Base-by-base conservation (phyloP, 2,329 filamentous ascomycete genomes). In the Rachicladosporium sp. region DNA sequence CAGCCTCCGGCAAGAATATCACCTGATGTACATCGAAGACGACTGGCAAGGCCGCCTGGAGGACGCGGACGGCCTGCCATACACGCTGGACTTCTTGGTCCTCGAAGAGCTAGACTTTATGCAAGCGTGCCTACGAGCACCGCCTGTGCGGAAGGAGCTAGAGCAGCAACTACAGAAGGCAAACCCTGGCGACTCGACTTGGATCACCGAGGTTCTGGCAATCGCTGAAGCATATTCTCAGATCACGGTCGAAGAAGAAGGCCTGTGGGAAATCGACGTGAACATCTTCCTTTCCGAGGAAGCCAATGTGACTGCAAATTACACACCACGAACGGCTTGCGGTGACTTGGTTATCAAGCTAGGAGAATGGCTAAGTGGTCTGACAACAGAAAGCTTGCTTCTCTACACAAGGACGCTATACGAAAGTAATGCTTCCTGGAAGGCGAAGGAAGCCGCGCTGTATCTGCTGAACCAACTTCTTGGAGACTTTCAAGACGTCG, bases 261-360 rank as follows among this genome's bases (percentile, higher is more conserved):
- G 84, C 6, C 65, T 98, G 7, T 98, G 91, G 91, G 86, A 95
- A 51, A 86, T 95, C 46, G 91, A 98, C 60, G 82, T 93, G 50
- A 96, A 93, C 43, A 74, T 98, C 2, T 98, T 93, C 62, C 71
- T 98, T 35, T 89, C 87, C 1, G 91, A 98, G 61, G 89, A 96
- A 64, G 89, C 86, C 2, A 89, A 87, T 2, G 82, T 95, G 11
- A 94, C 87, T 9, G 84, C 88, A 27, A 96, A 96, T 60, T 98
- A 96, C 64, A 95, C 91, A 0, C 84, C 91, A 10, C 78, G 91
- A 49, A 93, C 86, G 11, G 91, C 89, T 31, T 91, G 86, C 47
- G 88, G 87, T 36, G 91, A 96, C 58, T 68, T 98, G 36, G 73
- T 94, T 21, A 87, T 94, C 62, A 95, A 94, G 64, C 70, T 94